Conservation (phyloP, 2,329 filamentous ascomycete genomes). For the Phialemonium atrogriseum region DNA sequence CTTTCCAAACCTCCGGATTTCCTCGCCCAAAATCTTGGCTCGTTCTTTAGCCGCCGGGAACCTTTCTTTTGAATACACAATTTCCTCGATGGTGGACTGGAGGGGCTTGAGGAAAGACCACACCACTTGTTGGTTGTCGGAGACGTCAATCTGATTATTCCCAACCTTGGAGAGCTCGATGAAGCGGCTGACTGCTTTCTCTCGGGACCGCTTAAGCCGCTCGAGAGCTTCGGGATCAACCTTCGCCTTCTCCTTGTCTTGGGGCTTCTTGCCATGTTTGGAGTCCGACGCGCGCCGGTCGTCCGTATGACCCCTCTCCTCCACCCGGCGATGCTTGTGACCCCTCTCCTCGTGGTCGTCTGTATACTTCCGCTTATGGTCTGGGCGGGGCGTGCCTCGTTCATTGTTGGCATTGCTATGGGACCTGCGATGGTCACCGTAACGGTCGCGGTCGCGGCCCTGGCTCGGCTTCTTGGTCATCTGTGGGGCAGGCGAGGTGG, state of each 20-base stretch:
- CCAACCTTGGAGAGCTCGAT: slow-evolving; percentile 26
- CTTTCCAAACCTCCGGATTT: slow-evolving; percentile 26
- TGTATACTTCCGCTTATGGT: slow-evolving; percentile 54
- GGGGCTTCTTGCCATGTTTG: slow-evolving; percentile 21
- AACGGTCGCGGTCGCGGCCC: slow-evolving; percentile 37
- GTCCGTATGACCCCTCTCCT: slow-evolving; percentile 30
- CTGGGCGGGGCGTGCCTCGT: slow-evolving; percentile 40
- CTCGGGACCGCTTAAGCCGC: slow-evolving; percentile 22
- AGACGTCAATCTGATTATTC: slow-evolving; percentile 24
- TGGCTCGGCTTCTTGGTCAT: slow-evolving; percentile 37
- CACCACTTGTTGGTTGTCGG: slow-evolving; percentile 25
- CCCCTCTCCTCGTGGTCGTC: slow-evolving; percentile 42
- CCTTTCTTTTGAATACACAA: slow-evolving; percentile 26
- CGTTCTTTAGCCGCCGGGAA: slow-evolving; percentile 21
- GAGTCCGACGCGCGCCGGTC: slow-evolving; percentile 18
- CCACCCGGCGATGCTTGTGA: slow-evolving; percentile 43
- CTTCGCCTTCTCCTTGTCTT: slow-evolving; percentile 31
- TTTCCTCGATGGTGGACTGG: slow-evolving; percentile 25
- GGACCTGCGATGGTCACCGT: slow-evolving; percentile 40
- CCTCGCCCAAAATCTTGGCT: slow-evolving; percentile 26
- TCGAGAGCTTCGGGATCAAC: slow-evolving; percentile 26
- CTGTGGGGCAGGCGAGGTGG: slow-evolving; percentile 62
- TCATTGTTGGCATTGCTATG: slow-evolving; percentile 44
- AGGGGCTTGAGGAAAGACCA: slow-evolving; percentile 30
- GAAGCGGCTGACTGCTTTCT: slow-evolving; percentile 26